These are phyloP conservation scores for Chrysosporium keratinophilum DNA, from an alignment of 2,329 filamentous ascomycete species.

Conservation along the genomic window DNA sequence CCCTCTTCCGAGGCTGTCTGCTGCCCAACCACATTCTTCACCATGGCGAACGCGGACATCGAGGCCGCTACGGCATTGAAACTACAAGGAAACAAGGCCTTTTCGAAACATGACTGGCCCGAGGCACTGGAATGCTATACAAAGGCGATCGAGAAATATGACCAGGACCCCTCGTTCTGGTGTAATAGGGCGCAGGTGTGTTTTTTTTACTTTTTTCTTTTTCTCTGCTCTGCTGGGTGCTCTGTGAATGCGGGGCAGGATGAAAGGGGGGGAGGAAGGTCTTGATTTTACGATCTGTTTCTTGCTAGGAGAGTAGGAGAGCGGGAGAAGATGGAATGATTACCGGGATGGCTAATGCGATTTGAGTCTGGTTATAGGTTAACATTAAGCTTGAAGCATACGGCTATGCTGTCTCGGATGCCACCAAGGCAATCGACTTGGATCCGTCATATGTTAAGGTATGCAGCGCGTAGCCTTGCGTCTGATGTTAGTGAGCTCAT, in stretches of 20 bases:
- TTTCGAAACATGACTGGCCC: conserved; percentile 76
- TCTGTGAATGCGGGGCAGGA: no score
- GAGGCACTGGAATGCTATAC: conserved; percentile 72
- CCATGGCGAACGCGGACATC: conserved; percentile 35
- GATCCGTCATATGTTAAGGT: conserved; percentile 86
- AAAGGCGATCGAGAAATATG: conserved; percentile 75
- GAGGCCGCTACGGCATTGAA: conserved; percentile 76
- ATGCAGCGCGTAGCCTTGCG: conserved; percentile 9
- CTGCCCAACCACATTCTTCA: not conserved
- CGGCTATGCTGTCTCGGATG: conserved; percentile 83
- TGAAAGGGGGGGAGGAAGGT: not conserved
- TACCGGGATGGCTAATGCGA: not conserved
- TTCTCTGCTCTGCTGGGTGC: not conserved
- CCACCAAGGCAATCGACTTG: conserved; percentile 80
- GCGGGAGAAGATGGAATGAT: not conserved
- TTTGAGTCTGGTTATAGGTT: conserved; percentile 45
- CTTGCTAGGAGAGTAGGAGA: not conserved
- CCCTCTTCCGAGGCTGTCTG: not conserved
- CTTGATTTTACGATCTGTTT: not conserved
- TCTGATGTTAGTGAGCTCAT: no score
- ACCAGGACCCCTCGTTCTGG: conserved; percentile 78
- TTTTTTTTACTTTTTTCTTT: conserved; percentile 13
- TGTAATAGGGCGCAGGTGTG: conserved; percentile 88
- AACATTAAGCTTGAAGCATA: conserved; percentile 94
- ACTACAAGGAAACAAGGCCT: conserved; percentile 89